Evolutionary conservation across 345 rosid species (phyloP).

Genomic region (Turnera subulata): DNA sequence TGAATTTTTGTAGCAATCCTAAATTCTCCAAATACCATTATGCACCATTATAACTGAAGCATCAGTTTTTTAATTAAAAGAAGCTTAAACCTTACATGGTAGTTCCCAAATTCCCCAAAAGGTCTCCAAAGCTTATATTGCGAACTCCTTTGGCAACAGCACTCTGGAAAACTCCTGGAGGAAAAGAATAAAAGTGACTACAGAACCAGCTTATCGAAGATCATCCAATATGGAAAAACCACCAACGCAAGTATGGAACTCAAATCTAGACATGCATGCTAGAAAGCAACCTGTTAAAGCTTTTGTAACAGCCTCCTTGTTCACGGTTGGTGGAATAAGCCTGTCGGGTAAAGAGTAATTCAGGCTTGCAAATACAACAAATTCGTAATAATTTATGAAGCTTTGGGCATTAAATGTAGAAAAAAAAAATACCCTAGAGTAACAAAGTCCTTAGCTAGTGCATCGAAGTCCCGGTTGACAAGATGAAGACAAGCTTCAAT

Average conservation of each 20-base stretch:
- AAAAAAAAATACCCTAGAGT: slow-evolving; percentile 70
- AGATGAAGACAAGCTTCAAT: slow-evolving; percentile 98
- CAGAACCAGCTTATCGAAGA: slow-evolving; percentile 14
- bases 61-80: too few species aligned
- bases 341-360: slow-evolving; percentile 30
- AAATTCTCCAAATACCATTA: background rate
- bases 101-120: slow-evolving; percentile 76
- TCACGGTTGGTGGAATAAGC: slow-evolving; percentile 88
- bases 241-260: slow-evolving; percentile 3
- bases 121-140: slow-evolving; percentile 91
- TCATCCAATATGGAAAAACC: slow-evolving; percentile 5
- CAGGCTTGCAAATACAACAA: background rate
- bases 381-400: slow-evolving; percentile 1
- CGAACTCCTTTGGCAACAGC: slow-evolving; percentile 83
- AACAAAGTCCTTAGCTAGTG: slow-evolving; percentile 83
- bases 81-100: slow-evolving; percentile 70
- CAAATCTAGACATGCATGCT: slow-evolving; percentile 4
- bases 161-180: slow-evolving; percentile 68
- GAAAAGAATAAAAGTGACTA: slow-evolving; percentile 14
- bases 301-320: slow-evolving; percentile 70
- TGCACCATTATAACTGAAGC: background rate
- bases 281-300: slow-evolving; percentile 68
- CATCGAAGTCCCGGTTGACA: slow-evolving; percentile 87
- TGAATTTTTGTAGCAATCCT: background rate
- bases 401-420: slow-evolving; percentile 16